A percentile compares a stretch with the other conserved stretches of the same genome.
Conservation (phyloP, 108 stramenopile species). For the Nitzschia sp. region DNA sequence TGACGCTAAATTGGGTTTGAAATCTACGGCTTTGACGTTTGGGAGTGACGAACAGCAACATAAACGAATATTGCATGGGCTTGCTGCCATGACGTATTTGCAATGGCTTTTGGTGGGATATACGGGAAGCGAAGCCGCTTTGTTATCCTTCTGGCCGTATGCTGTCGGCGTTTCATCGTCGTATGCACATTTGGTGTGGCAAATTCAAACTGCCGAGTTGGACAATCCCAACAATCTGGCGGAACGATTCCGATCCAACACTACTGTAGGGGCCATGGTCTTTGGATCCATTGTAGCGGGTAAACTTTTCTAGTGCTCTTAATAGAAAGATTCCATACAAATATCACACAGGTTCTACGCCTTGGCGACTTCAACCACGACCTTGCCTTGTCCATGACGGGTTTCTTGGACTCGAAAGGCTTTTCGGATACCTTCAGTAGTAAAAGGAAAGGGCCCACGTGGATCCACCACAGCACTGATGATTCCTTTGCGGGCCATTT, state of each 20-base stretch:
- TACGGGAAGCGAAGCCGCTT: not conserved
- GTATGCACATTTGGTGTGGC: constrained; percentile 83
- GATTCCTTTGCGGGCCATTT: constrained; percentile 50
- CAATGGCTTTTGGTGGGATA: constrained; percentile 72
- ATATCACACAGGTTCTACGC: not conserved
- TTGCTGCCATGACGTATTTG: constrained; percentile 44
- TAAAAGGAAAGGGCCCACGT: constrained; percentile 67
- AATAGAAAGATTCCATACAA: not conserved
- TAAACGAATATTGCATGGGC: constrained; percentile 68
- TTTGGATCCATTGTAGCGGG: constrained; percentile 70
- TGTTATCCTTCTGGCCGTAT: constrained; percentile 37
- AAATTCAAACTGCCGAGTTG: constrained; percentile 82
- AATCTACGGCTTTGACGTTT: constrained; percentile 91
- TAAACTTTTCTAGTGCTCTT: constrained; percentile 18
- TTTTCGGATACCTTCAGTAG: constrained; percentile 61
- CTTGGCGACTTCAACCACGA: constrained; percentile 47
- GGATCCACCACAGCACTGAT: constrained; percentile 66
- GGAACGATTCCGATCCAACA: constrained; percentile 83
- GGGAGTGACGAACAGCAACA: constrained; percentile 48
- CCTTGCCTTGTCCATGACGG: constrained; percentile 69
- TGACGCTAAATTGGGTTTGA: constrained; percentile 86
- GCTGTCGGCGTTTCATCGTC: constrained; percentile 61
- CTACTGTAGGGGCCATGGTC: constrained; percentile 69
- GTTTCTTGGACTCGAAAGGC: constrained; percentile 57
- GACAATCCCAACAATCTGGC: constrained; percentile 79